Evolutionary conservation across 768 basidiomycete genomes (phyloP), one percentile per base, ranked within the genome.

Genomic region (Russula foetens): DNA sequence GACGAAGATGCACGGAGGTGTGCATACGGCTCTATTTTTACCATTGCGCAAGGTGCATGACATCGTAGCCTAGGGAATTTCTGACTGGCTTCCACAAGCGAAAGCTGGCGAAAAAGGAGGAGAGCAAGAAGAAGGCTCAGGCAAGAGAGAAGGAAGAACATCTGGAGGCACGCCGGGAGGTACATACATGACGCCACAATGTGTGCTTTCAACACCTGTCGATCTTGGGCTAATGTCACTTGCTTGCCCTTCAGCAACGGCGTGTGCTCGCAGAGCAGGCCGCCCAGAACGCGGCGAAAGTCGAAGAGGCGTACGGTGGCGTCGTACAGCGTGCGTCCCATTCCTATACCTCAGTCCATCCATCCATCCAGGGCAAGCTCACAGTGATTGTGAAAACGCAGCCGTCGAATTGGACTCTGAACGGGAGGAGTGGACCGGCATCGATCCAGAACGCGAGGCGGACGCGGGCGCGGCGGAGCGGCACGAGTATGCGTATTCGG

Each of bases 11-110:
- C n/a, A 0, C 79, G 92, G 90, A 53, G 41, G 75, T 72, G 17
- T 39, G 26, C 23, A 51, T 26, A 43, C 31, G 28, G 21, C 43
- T 17, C 23, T n/a, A 33, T 45, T 46, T n/a, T 35, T 28, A 21
- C 29, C 19, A 52, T 51, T n/a, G 28, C 14, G 4, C 7, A 23
- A 33, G 28, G 17, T 26, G 31, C 28, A 38, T 56, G 24, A 53
- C 35, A 31, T 21, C 21, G 38, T 14, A 26, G 21, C 15, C 35
- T 67, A 95, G 93, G 69, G 88, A 95, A 60, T 97, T 89, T 73
- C 75, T 97, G 70, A 95, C 92, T 19, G 94, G 94, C 28, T 97
- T 97, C 71, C 88, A 89, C 71, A 95, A 95, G 74, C 84, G 94
- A 67, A 97, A 96, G 73, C 74, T 92, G 53, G 86, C 84, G 61